Percentiles rank a stretch among this genome's conserved stretches.
Evolutionary conservation across 2,329 filamentous ascomycete species (phyloP).

Genomic region (Cladobotryum protrusum): DNA sequence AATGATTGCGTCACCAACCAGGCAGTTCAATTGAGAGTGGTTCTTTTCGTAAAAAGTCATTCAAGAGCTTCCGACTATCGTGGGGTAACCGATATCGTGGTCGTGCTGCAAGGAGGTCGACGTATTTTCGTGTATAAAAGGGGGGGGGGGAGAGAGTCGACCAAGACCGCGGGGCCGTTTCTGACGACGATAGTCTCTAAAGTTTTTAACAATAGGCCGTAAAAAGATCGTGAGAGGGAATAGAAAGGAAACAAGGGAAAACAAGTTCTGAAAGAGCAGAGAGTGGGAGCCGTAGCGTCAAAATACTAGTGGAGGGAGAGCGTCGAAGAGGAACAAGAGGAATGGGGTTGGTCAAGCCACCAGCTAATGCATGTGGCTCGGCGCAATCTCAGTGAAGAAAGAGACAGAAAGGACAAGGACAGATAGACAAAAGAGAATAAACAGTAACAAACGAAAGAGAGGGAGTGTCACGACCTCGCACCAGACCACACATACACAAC

Average conservation of each 20-base stretch:
- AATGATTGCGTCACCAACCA: conserved; percentile 2
- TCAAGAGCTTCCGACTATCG: conserved; percentile 4
- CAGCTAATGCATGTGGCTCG: conserved; percentile 11
- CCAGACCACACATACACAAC: background rate
- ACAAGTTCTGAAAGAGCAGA: conserved; percentile 5
- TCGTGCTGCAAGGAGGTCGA: background rate
- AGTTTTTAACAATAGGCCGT: conserved; percentile 2
- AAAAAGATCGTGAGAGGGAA: background rate
- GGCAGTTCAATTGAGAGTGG: conserved; percentile 9
- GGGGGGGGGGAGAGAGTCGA: conserved; percentile 2
- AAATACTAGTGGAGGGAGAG: background rate
- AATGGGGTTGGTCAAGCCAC: conserved; percentile 8
- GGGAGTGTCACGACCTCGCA: background rate
- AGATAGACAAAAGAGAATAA: background rate
- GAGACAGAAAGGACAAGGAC: background rate
- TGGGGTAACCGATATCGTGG: conserved; percentile 7
- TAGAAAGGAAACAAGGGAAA: background rate
- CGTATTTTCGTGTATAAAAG: background rate
- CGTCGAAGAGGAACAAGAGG: background rate
- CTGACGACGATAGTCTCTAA: no score
- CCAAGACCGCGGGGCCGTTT: background rate
- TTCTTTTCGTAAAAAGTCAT: conserved; percentile 11
- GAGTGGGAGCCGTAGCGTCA: conserved; percentile 4
- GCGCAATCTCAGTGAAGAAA: conserved; percentile 6
- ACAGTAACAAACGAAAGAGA: conserved; percentile 5